A percentile compares a stretch with the other conserved stretches of the same genome.
Conservation (phyloP, 306 rosid genomes). For the Quercus engelmannii region DNA sequence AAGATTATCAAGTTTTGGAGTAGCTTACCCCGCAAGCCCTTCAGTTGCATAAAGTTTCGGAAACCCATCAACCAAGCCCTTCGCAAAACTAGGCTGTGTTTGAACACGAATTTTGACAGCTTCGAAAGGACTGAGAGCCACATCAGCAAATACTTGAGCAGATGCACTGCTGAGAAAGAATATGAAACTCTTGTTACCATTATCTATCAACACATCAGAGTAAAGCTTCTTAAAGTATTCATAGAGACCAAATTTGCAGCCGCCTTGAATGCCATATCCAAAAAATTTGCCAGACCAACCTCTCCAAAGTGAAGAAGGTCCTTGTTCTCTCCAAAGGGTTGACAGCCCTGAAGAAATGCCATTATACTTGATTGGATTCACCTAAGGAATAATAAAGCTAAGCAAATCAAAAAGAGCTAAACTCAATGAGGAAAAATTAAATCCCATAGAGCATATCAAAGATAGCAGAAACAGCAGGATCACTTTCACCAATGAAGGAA, state of each 20-base stretch:
- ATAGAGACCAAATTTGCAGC: constrained; percentile 66
- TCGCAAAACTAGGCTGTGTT: constrained; percentile 55
- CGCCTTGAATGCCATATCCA: constrained; percentile 77
- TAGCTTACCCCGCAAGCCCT: constrained; percentile 49
- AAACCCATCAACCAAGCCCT: constrained; percentile 65
- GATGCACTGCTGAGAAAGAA: constrained; percentile 69
- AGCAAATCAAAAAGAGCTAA: not conserved
- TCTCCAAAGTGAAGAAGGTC: constrained; percentile 71
- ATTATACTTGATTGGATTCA: constrained; percentile 55
- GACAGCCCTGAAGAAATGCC: constrained; percentile 54
- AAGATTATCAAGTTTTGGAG: not conserved
- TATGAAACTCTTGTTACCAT: constrained; percentile 36
- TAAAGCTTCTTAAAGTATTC: constrained; percentile 68
- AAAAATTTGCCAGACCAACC: constrained; percentile 74
- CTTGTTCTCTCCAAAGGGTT: constrained; percentile 63
- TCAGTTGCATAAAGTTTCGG: constrained; percentile 53
- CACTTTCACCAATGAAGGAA: not conserved
- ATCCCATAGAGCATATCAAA: not conserved
- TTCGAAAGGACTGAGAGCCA: constrained; percentile 70
- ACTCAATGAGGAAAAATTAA: not conserved
- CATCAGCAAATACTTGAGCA: constrained; percentile 67
- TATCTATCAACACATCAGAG: constrained; percentile 41
- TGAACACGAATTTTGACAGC: constrained; percentile 62
- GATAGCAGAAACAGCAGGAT: not conserved
- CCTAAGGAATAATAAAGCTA: constrained; percentile 24